phyloP scores from a whole-genome alignment of 192 early-diverging fungal species.

The Backusella parvicylindrica region DNA sequence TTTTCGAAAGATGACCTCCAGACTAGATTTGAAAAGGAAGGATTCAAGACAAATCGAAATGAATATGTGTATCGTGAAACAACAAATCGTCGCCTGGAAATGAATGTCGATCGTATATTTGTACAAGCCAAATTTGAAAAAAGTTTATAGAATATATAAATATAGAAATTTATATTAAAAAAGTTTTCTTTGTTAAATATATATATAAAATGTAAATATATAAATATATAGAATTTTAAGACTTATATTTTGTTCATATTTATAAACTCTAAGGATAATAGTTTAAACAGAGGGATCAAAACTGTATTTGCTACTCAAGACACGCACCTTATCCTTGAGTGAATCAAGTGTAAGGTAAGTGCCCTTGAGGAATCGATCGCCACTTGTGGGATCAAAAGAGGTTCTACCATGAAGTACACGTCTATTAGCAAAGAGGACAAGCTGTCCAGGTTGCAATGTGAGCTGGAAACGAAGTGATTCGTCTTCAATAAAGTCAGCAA shows the following conservation, averaged over 20 bases:
- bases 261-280: not conserved
- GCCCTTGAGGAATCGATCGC: conserved; percentile 76
- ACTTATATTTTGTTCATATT: not conserved
- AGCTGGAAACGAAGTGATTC: conserved; percentile 53
- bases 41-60: conserved; percentile 52
- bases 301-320: conserved; percentile 16
- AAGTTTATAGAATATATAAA: conserved; percentile 13
- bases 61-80: conserved; percentile 70
- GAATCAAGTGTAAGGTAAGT: conserved; percentile 55
- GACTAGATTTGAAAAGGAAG: conserved; percentile 59
- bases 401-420: conserved; percentile 76
- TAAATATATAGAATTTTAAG: not conserved
- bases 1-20: conserved; percentile 67
- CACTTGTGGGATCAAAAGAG: conserved; percentile 66
- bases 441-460: conserved; percentile 63
- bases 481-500: conserved; percentile 57
- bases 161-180: not conserved
- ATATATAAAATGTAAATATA: not conserved
- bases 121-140: conserved; percentile 75
- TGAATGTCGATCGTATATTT: conserved; percentile 71
- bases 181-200: not conserved
- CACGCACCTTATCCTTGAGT: conserved; percentile 51
- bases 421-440: conserved; percentile 75
- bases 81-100: conserved; percentile 60
- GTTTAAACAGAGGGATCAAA: conserved; percentile 6